Conservation (phyloP, 78 protist species). For the slime mould (Dictyostelium discoideum) region dicty_2.7 NC_007088.5:4796501-4797000, state of each 20-base stretch:
- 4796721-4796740: neutral
- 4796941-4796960: slow-evolving; percentile 56
- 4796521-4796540: slow-evolving; percentile 68
- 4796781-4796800: neutral
- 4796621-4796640: slow-evolving; percentile 62
- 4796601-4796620: slow-evolving; percentile 39
- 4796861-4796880: neutral
- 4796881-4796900: slow-evolving; percentile 32
- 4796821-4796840: slow-evolving; percentile 10
- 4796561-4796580: slow-evolving; percentile 18
- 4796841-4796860: slow-evolving; percentile 37
- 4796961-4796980: slow-evolving; percentile 38
- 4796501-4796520: slow-evolving; percentile 60
- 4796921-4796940: neutral
- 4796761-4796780: neutral
- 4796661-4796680: neutral
- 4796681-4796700: slow-evolving; percentile 13
- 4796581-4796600: slow-evolving; percentile 22
- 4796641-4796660: slow-evolving; percentile 15
- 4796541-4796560: neutral
- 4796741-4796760: slow-evolving; percentile 15
- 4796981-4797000: slow-evolving; percentile 6
- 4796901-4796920: neutral
- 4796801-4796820: slow-evolving; percentile 6
- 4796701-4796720: neutral